Base-by-base conservation (phyloP, 805 yeast species). In the Ogataea wickerhamii region DNA sequence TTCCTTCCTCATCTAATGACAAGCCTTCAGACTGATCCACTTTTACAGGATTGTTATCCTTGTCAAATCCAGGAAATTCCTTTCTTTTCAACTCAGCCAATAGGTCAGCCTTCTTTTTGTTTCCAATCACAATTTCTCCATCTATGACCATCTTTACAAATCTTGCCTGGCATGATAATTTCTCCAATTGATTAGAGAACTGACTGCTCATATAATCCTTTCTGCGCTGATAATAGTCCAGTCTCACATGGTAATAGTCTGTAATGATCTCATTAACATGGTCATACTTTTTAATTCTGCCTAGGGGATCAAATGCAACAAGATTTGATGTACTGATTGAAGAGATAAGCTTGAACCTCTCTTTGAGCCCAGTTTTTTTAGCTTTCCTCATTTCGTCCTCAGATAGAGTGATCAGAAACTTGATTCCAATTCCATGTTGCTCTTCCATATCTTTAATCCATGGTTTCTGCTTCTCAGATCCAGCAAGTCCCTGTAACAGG, bases 361-460 rank as follows among this genome's bases (percentile, higher is more conserved):
- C 95, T 52, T 85, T 74, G 38, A 87, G 69, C 0, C 98, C 98
- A 18, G 82, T 74, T 36, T 70, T 70, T 44, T 72, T 67, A 0
- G 95, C 74, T 52, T 86, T 85, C 18, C 65, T 72, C 98, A 93
- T 91, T 56, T 91, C 96, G 32, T 80, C 91, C 37, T 72, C 74
- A 8, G 80, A 66, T 46, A 93, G 64, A 24, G 78, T 86, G 20
- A 93, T 76, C 19, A 86, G 78, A 54, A 93, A 93, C 44, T 80
- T 77, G 47, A 93, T 80, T 28, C 80, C 82, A 40, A 78, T 70
- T 13, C 87, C 85, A 61, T 93, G 98, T 59, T 91, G 96, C 56
- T 93, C 98, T 49, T 82, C 87, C 80, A 89, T 77, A 61, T 91
- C 97, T 50, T 87, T 89, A 44, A 91, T 87, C 95, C 97, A 91